Conservation (phyloP, 2,329 filamentous ascomycete genomes). For the Arachnopeziza araneosa region DNA sequence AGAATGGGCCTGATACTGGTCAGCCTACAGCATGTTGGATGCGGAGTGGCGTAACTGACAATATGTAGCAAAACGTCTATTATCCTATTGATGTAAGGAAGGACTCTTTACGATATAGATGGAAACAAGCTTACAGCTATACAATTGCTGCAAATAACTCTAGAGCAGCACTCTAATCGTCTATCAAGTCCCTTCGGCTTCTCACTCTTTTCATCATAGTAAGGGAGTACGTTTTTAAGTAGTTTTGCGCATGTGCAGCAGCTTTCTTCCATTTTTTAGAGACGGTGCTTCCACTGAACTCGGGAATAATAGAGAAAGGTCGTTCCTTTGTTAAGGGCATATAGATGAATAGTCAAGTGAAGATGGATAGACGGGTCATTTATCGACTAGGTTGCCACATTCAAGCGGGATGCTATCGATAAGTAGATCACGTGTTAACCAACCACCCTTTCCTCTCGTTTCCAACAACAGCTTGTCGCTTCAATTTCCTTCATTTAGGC, state of each 20-base stretch:
- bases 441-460: too few species aligned
- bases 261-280: slow-evolving; percentile 27
- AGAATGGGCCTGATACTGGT: slow-evolving; percentile 53
- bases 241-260: slow-evolving; percentile 68
- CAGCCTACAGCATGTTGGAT: slow-evolving; percentile 4
- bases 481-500: too few species aligned
- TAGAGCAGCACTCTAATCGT: slow-evolving; percentile 60
- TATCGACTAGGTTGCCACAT: too few species aligned
- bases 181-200: slow-evolving; percentile 57
- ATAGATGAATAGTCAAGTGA: not conserved
- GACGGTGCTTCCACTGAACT: not conserved
- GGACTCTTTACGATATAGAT: not conserved
- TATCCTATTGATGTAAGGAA: slow-evolving; percentile 17
- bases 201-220: slow-evolving; percentile 50
- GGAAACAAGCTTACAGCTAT: slow-evolving; percentile 45
- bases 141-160: slow-evolving; percentile 67
- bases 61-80: slow-evolving; percentile 35
- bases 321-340: slow-evolving; percentile 4
- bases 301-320: slow-evolving; percentile 1
- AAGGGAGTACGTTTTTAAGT: slow-evolving; percentile 48
- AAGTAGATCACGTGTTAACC: too few species aligned
- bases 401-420: too few species aligned
- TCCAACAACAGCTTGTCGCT: too few species aligned
- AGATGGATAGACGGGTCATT: too few species aligned
- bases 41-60: slow-evolving; percentile 32